Conservation (phyloP, 768 basidiomycete genomes). For the Leccinum olivaceopallidum region DNA sequence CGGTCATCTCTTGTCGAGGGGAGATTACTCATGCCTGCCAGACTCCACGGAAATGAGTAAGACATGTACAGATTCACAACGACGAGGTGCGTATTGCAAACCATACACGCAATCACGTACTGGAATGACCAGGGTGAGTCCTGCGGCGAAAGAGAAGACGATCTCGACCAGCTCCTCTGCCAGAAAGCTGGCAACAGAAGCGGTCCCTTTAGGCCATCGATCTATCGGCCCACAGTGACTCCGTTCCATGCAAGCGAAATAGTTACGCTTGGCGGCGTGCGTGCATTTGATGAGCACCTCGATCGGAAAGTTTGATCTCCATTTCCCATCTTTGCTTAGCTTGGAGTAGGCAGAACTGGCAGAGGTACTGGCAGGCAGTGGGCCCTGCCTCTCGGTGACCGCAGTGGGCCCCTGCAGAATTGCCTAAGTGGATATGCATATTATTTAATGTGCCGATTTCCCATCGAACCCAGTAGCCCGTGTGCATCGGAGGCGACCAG, state of each 20-base stretch:
- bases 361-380: constrained; percentile 1
- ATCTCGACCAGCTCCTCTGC: constrained; percentile 11
- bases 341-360: constrained; percentile 10
- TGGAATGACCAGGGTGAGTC: not conserved
- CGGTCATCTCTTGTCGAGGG: not conserved
- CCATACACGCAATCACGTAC: not conserved
- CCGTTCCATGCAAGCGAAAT: constrained; percentile 23
- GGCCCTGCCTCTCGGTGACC: constrained; percentile 11
- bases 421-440: constrained; percentile 29
- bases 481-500: constrained; percentile 41
- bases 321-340: constrained; percentile 21
- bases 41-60: not conserved
- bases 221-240: constrained; percentile 4
- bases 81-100: not conserved
- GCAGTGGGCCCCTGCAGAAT: constrained; percentile 6
- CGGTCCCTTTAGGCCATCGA: constrained; percentile 13
- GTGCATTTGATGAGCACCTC: constrained; percentile 5
- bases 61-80: not conserved
- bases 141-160: constrained; percentile 11
- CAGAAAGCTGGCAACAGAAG: constrained; percentile 13
- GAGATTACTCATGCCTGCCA: not conserved
- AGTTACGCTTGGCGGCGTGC: constrained; percentile 18
- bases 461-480: constrained; percentile 35
- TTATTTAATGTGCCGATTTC: constrained; percentile 1
- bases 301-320: constrained; percentile 8